Conservation (phyloP, 1,284 basidiomycete species). For the Rhodotorula glutinis region DNA sequence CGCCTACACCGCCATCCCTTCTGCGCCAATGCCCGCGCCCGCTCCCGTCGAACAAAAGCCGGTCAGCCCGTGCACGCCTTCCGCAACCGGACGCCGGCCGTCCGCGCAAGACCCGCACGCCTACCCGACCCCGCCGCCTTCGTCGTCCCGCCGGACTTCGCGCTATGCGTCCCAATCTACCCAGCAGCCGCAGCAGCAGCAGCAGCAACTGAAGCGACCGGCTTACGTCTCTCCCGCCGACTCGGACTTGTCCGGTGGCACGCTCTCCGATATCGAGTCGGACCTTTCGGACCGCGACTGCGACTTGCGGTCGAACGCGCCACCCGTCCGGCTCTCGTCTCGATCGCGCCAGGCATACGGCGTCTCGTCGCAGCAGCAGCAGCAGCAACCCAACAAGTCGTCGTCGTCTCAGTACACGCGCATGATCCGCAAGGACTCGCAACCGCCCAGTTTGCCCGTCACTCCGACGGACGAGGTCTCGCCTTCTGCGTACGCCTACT, state of each 20-base stretch:
- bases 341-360: background rate
- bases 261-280: slow-evolving; percentile 31
- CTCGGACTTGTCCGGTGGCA: slow-evolving; percentile 30
- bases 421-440: background rate
- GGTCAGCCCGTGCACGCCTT: background rate
- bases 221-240: slow-evolving; percentile 20
- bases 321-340: slow-evolving; percentile 5
- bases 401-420: background rate
- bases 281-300: slow-evolving; percentile 24
- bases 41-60: slow-evolving; percentile 6
- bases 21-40: background rate
- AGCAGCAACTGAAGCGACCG: background rate
- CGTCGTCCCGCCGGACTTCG: background rate
- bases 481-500: slow-evolving; percentile 14
- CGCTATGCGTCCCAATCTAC: slow-evolving; percentile 2
- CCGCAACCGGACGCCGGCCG: background rate
- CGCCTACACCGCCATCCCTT: background rate
- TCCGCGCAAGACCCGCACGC: slow-evolving; percentile 1
- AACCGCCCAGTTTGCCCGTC: slow-evolving; percentile 22
- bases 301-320: background rate
- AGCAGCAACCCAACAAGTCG: slow-evolving; percentile 2
- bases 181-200: no score
- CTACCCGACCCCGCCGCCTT: slow-evolving; percentile 15
- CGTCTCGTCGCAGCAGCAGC: background rate
- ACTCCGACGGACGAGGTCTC: slow-evolving; percentile 37